phyloP scores from a whole-genome alignment of 257 asterid genomes.

The Perilla frutescens region DNA sequence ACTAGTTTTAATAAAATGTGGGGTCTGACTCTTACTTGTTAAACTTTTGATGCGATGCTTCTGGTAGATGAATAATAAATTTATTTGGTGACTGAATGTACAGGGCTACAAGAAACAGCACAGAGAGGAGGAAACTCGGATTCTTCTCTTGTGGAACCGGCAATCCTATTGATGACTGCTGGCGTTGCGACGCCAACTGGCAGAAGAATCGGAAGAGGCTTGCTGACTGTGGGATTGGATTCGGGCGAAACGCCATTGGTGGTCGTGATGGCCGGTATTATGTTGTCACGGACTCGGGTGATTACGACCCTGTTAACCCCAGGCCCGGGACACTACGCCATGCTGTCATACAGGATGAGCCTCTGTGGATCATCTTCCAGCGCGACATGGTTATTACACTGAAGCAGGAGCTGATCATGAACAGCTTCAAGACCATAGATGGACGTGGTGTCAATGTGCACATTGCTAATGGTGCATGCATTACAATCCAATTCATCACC shows the following conservation, averaged over 20 bases:
- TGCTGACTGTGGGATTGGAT: slow-evolving; percentile 90
- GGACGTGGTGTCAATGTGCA: slow-evolving; percentile 87
- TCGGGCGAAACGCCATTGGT: slow-evolving; percentile 89
- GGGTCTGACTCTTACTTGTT: slow-evolving; percentile 9
- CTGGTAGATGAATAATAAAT: background rate
- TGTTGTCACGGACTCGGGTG: slow-evolving; percentile 64
- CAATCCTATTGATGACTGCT: slow-evolving; percentile 90
- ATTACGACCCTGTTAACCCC: slow-evolving; percentile 75
- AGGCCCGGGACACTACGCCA: slow-evolving; percentile 81
- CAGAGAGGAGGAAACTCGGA: slow-evolving; percentile 77
- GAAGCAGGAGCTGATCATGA: slow-evolving; percentile 90
- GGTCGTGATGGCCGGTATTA: slow-evolving; percentile 89
- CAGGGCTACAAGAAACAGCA: slow-evolving; percentile 78
- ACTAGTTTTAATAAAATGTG: background rate
- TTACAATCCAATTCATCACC: slow-evolving; percentile 74
- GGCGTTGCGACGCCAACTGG: slow-evolving; percentile 87
- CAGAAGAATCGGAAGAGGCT: slow-evolving; percentile 67
- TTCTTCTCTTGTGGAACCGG: slow-evolving; percentile 92
- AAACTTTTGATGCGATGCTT: slow-evolving; percentile 13
- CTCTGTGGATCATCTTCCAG: slow-evolving; percentile 83
- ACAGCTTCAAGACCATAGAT: slow-evolving; percentile 91
- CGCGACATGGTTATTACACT: slow-evolving; percentile 84
- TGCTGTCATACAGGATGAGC: slow-evolving; percentile 85
- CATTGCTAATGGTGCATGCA: slow-evolving; percentile 81
- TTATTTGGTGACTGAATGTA: background rate